Evolutionary conservation across 352 stramenopile genomes (phyloP), one percentile per base, ranked within the genome.

Genomic region (Nothophytophthora sp.): DNA sequence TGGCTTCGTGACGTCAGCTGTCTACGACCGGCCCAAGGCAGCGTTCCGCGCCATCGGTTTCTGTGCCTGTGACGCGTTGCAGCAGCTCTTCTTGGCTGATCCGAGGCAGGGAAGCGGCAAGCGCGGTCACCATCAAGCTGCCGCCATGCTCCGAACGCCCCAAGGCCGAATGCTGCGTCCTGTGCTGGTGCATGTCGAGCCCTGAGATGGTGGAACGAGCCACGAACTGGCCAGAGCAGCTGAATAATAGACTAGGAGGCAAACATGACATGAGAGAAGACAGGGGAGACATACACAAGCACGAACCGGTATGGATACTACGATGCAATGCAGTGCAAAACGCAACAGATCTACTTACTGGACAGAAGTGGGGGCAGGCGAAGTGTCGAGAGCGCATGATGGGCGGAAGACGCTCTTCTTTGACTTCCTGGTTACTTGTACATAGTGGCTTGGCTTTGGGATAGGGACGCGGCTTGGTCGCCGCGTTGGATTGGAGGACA

Each of bases 21-120:
- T 93, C n/a, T 91, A 93, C 45, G 83, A 93, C 29, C 72, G 73
- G 39, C 78, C 83, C 5, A 93, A 88, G 54, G 58, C 73, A 1
- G 70, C 73, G 32, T 83, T 83, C 58, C 78, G 80, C 15, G 80
- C 74, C 0, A 58, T 70, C 5, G 83, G 76, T 3, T 93, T 90
- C 41, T 83, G 84, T 50, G 64, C 64, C 18, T 90, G 78, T 46
- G 76, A 89, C 25, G 36, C 57, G 13, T 62, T 93, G 4, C 76
- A 93, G 49, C 69, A 70, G 12, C 55, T 90, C 12, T 79, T 82
- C n/a, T n/a, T 86, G 9, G 35, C 47, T 8, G 63, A 48, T 20
- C 40, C 50, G 20, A 13, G 12, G 34, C 43, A 33, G n/a, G 24
- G 7, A 28, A 40, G 30, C 10, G 32, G 25, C 16, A 61, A 60